These are phyloP conservation scores for Colletotrichum sp. DNA, from an alignment of 2,329 filamentous ascomycete species.

Conservation along the genomic window DNA sequence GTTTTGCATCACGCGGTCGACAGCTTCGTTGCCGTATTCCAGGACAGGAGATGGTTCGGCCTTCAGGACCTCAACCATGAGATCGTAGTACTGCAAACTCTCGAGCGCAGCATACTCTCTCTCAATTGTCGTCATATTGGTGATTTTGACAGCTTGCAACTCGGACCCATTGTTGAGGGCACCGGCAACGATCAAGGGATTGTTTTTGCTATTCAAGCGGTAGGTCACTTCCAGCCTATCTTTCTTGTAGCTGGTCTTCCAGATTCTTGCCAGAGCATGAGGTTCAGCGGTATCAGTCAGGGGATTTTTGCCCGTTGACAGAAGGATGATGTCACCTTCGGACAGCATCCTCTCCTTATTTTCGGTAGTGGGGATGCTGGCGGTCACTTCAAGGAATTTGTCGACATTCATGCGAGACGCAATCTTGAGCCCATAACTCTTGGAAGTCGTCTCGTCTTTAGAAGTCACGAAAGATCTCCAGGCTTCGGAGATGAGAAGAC, in stretches of 20 bases:
- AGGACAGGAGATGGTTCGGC: conserved; percentile 91
- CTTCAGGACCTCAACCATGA: conserved; percentile 89
- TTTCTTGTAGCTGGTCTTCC: conserved; percentile 81
- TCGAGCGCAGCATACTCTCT: conserved; percentile 92
- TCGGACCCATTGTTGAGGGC: conserved; percentile 70
- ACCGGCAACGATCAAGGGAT: conserved; percentile 60
- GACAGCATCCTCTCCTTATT: conserved; percentile 75
- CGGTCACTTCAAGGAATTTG: conserved; percentile 90
- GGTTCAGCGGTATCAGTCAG: conserved; percentile 68
- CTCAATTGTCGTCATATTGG: conserved; percentile 93
- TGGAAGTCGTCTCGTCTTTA: conserved; percentile 83
- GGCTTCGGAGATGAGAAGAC: conserved; percentile 88
- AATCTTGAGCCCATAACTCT: conserved; percentile 86
- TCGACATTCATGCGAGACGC: conserved; percentile 89
- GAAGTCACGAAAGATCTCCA: conserved; percentile 94
- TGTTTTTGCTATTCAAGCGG: conserved; percentile 73
- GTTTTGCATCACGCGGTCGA: conserved; percentile 72
- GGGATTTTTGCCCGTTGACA: conserved; percentile 78
- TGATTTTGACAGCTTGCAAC: conserved; percentile 81
- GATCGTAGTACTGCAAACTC: conserved; percentile 92
- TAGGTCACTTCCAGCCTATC: conserved; percentile 84
- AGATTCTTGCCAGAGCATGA: conserved; percentile 87
- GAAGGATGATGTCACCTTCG: conserved; percentile 87
- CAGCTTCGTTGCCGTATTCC: conserved; percentile 76
- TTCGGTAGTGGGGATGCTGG: conserved; percentile 73